Conservation (phyloP, 2,329 filamentous ascomycete genomes). For the Huntiella decipiens region DNA sequence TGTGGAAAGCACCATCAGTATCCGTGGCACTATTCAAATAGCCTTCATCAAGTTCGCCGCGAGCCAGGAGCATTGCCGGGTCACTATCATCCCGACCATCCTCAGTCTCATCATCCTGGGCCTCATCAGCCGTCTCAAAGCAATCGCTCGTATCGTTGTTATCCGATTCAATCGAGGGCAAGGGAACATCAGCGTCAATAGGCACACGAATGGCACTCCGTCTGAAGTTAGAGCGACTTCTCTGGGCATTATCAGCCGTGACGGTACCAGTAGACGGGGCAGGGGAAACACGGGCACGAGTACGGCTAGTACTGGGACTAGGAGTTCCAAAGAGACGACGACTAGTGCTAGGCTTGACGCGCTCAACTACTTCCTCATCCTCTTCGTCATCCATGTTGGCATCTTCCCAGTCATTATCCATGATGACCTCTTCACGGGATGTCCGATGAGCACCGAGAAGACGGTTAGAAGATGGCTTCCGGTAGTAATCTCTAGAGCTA, state of each 20-base stretch:
- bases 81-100: background rate
- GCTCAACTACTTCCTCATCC: background rate
- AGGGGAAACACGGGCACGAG: background rate
- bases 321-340: slow-evolving; percentile 10
- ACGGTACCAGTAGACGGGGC: too few species aligned
- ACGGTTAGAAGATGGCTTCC: slow-evolving; percentile 46
- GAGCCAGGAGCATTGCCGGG: too few species aligned
- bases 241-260: too few species aligned
- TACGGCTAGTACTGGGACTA: slow-evolving; percentile 5
- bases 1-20: slow-evolving; percentile 91
- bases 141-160: slow-evolving; percentile 57
- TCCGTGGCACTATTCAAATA: slow-evolving; percentile 16
- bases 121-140: slow-evolving; percentile 57
- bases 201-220: too few species aligned
- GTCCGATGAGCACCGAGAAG: slow-evolving; percentile 60
- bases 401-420: slow-evolving; percentile 83
- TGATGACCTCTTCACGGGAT: slow-evolving; percentile 57
- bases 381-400: slow-evolving; percentile 28
- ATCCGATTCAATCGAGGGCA: slow-evolving; percentile 5
- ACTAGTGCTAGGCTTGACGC: slow-evolving; percentile 1
- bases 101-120: slow-evolving; percentile 15
- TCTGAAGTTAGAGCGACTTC: too few species aligned
- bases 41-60: too few species aligned
- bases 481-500: slow-evolving; percentile 46
- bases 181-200: background rate